Evolutionary conservation across 306 rosid species (phyloP).

Genomic region (Vicia faba): DNA sequence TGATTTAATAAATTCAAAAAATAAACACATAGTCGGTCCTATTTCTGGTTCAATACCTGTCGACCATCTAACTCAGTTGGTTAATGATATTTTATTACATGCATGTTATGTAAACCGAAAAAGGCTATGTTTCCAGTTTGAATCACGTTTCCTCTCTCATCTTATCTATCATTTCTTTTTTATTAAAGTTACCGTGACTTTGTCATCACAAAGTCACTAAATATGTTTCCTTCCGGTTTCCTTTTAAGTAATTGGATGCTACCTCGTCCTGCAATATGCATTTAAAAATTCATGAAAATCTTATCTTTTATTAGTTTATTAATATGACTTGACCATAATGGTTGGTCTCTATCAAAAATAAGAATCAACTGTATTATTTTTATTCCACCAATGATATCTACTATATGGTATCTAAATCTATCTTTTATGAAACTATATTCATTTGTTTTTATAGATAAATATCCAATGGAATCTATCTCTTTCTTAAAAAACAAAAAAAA

Average conservation of each 20-base stretch:
- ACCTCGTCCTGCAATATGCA: not conserved
- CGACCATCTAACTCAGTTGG: too few relatives aligned
- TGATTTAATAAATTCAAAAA: too few relatives aligned
- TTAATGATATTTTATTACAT: too few relatives aligned
- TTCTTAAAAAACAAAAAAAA: slow-evolving; percentile 5
- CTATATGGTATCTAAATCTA: not conserved
- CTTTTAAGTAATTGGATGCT: not conserved
- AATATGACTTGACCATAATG: not conserved
- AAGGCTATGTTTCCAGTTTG: too few relatives aligned
- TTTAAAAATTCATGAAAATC: not conserved
- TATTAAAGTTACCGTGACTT: too few relatives aligned
- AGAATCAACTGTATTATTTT: slow-evolving; percentile 6
- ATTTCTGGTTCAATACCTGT: too few relatives aligned
- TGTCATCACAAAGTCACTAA: too few relatives aligned
- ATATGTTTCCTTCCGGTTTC: too few relatives aligned
- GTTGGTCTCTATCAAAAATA: not conserved
- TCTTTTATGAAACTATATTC: not conserved
- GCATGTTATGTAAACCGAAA: too few relatives aligned
- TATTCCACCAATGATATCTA: slow-evolving; percentile 20
- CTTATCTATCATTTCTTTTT: too few relatives aligned
- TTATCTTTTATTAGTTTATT: not conserved
- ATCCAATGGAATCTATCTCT: not conserved
- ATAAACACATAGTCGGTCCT: too few relatives aligned
- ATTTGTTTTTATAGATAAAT: not conserved
- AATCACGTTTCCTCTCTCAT: too few relatives aligned